Base-by-base conservation (phyloP, 768 basidiomycete species). In the Rhodotorula kratochvilovae region DNA sequence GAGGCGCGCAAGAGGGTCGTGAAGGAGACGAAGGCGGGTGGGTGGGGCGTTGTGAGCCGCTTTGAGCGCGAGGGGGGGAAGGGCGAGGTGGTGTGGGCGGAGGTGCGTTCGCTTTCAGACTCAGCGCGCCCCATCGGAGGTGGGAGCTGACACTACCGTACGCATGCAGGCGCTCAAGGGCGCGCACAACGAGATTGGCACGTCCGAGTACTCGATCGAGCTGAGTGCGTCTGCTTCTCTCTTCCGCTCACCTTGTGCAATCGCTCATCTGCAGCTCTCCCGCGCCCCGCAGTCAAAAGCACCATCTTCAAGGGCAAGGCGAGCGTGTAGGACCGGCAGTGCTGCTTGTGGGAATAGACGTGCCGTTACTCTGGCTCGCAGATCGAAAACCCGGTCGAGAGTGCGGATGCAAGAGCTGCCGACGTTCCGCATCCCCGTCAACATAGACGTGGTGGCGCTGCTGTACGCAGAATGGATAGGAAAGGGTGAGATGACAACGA, bases 161-260 rank as follows among this genome's bases (percentile, higher is more conserved):
- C 31, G 15, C n/a, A 19, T 56, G 1, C n/a, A 66, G 64, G 64
- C 64, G 17, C 17, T 56, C 8, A 33, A 43, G 16, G 69, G 69
- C 8, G 69, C 54, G 6, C 69, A 70, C 31, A 70, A 70, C 48
- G 69, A 70, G 64, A 70, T 70, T 21, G 69, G 69, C 0, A 66
- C 69, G 25, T 2, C 8, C 45, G 69, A 70, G 60, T 50, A 42
- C n/a, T 50, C 46, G 16, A 29, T 66, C 48, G 46, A 59, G 29
- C 51, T 66, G n/a, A 57, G 65, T 66, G n/a, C 35, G 65, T 58
- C 8, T 12, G 10, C 12, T 33, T 39, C 29, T 55, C 16, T 8
- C 10, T 33, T 36, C 29, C 43, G n/a, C n/a, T n/a, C n/a, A n/a
- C n/a, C n/a, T n/a, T n/a, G n/a, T n/a, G n/a, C n/a, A n/a, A n/a